These are phyloP conservation scores for Vigna unguiculata DNA, from an alignment of 306 rosid genomes.

Conservation along the genomic window DNA sequence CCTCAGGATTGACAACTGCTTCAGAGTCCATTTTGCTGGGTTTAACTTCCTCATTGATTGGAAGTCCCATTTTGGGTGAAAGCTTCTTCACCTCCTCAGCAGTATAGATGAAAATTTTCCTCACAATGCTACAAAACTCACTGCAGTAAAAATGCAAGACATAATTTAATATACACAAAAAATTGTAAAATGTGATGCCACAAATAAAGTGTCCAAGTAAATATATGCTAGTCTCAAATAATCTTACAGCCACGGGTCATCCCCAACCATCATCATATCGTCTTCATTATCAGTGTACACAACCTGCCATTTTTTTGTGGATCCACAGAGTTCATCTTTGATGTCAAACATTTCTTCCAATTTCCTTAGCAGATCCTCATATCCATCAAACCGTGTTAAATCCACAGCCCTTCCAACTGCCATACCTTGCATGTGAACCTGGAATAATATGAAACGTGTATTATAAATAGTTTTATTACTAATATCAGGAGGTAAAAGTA, in stretches of 20 bases:
- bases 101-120: slow-evolving; percentile 94
- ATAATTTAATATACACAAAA: slow-evolving; percentile 31
- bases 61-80: slow-evolving; percentile 79
- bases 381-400: slow-evolving; percentile 77
- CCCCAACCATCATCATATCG: slow-evolving; percentile 99
- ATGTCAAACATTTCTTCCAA: slow-evolving; percentile 96
- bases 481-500: slow-evolving; percentile 32
- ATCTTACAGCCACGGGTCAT: slow-evolving; percentile 98
- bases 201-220: slow-evolving; percentile 9
- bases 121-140: slow-evolving; percentile 90
- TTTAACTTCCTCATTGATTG: slow-evolving; percentile 61
- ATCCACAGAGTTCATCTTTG: slow-evolving; percentile 80
- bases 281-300: slow-evolving; percentile 96
- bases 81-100: slow-evolving; percentile 89
- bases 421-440: slow-evolving; percentile 99
- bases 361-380: slow-evolving; percentile 79
- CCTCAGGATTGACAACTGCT: slow-evolving; percentile 71
- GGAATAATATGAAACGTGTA: slow-evolving; percentile 33
- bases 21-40: slow-evolving; percentile 70
- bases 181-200: slow-evolving; percentile 15
- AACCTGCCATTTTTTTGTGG: slow-evolving; percentile 83
- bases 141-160: slow-evolving; percentile 59
- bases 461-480: slow-evolving; percentile 35
- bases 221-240: slow-evolving; percentile 23
- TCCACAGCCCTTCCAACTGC: slow-evolving; percentile 99